Evolutionary conservation across 495 filamentous ascomycete species (phyloP).

Genomic region (Daldinia caldariorum): DNA sequence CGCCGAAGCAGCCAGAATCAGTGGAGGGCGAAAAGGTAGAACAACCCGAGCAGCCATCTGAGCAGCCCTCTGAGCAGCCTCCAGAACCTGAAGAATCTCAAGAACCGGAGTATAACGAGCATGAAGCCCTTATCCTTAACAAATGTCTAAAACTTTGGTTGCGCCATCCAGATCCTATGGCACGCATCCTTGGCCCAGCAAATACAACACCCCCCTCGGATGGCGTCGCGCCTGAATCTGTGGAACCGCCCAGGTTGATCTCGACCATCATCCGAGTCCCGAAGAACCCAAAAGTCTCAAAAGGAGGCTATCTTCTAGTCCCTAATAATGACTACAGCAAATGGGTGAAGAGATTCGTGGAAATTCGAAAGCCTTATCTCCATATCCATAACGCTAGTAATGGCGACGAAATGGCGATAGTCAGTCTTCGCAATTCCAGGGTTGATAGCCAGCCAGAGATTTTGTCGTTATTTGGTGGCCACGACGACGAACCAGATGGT

Average conservation of each 20-base stretch:
- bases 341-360: conserved; percentile 92
- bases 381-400: conserved; percentile 85
- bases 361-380: conserved; percentile 90
- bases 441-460: conserved; percentile 91
- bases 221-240: conserved; percentile 60
- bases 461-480: conserved; percentile 72
- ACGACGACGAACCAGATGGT: conserved; percentile 44
- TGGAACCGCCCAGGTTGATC: conserved; percentile 63
- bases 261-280: conserved; percentile 75
- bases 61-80: conserved; percentile 25
- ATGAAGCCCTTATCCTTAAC: conserved; percentile 67
- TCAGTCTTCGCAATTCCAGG: conserved; percentile 83
- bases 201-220: conserved; percentile 80
- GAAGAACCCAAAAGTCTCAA: conserved; percentile 79
- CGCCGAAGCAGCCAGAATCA: conserved; percentile 39
- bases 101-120: conserved; percentile 60
- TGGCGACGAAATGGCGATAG: conserved; percentile 88
- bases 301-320: conserved; percentile 83
- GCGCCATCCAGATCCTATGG: conserved; percentile 75
- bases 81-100: conserved; percentile 28
- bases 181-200: conserved; percentile 75
- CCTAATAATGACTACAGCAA: conserved; percentile 76
- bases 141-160: conserved; percentile 83
- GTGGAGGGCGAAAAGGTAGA: conserved; percentile 23
- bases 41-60: conserved; percentile 8